These are phyloP conservation scores for Phytopythium sindhum DNA, from an alignment of 352 stramenopile genomes.

Conservation along the genomic window DNA sequence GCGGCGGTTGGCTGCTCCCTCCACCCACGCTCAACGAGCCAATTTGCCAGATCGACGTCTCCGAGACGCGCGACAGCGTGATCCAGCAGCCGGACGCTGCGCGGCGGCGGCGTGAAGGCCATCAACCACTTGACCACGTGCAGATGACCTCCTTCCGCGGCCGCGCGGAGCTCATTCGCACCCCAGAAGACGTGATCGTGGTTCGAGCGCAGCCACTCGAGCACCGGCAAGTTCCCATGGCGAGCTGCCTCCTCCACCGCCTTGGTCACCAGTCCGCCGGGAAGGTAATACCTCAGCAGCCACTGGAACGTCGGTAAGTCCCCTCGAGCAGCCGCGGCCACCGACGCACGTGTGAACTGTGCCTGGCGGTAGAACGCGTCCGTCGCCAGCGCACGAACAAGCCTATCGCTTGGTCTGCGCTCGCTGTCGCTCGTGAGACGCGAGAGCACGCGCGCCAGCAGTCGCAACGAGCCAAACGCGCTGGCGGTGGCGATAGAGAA, in stretches of 20 bases:
- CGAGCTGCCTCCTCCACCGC: constrained; percentile 11
- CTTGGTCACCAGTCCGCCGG: constrained; percentile 9
- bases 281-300: constrained; percentile 7
- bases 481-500: constrained; percentile 15
- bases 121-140: constrained; percentile 11
- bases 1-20: constrained; percentile 10
- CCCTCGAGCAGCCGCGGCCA: constrained; percentile 1
- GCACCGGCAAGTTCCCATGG: constrained; percentile 5
- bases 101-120: constrained; percentile 2
- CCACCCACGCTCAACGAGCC: constrained; percentile 6
- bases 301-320: constrained; percentile 2
- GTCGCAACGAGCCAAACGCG: constrained; percentile 17
- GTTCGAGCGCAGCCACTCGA: constrained; percentile 9
- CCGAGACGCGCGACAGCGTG: constrained; percentile 6
- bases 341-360: constrained; percentile 10
- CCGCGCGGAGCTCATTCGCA: constrained; percentile 20
- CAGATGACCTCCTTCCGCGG: constrained; percentile 3
- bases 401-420: background rate
- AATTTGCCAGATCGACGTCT: constrained; percentile 10
- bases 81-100: constrained; percentile 8
- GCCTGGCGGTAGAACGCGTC: constrained; percentile 11
- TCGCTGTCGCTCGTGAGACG: constrained; percentile 1
- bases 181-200: constrained; percentile 27
- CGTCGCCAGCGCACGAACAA: background rate
- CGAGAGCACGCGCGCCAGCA: constrained; percentile 3